Percentiles rank a stretch among this genome's conserved stretches.
phyloP scores from a whole-genome alignment of 1,284 basidiomycete genomes.

The Trichosporon sp. region DNA sequence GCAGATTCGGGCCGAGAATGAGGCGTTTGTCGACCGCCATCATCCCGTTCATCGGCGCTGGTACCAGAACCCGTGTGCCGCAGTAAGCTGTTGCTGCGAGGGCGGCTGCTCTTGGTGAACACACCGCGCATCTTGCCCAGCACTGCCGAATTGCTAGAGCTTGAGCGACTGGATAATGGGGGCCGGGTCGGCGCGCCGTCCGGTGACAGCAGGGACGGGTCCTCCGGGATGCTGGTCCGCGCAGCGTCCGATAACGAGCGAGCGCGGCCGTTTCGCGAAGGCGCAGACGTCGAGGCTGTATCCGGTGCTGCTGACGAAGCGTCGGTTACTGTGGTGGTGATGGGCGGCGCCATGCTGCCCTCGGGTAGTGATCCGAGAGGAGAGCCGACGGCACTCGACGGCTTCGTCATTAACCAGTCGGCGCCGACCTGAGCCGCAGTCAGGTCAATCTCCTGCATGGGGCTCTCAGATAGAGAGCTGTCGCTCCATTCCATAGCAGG shows the following conservation, averaged over 20 bases:
- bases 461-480: slow-evolving; percentile 12
- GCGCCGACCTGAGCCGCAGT: not conserved
- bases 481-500: slow-evolving; percentile 12
- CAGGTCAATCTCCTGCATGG: slow-evolving; percentile 28
- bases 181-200: slow-evolving; percentile 4
- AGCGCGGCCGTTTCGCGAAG: slow-evolving; percentile 12
- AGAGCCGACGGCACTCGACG: not conserved
- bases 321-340: not conserved
- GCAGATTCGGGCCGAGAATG: slow-evolving; percentile 20
- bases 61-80: slow-evolving; percentile 20
- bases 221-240: slow-evolving; percentile 2
- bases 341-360: slow-evolving; percentile 4
- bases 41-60: slow-evolving; percentile 28
- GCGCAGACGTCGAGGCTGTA: not conserved
- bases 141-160: slow-evolving; percentile 38
- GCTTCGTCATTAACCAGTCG: slow-evolving; percentile 18
- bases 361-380: slow-evolving; percentile 5
- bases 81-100: slow-evolving; percentile 32
- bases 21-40: slow-evolving; percentile 1
- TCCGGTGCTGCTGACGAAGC: not conserved
- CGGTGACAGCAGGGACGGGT: slow-evolving; percentile 6
- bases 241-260: slow-evolving; percentile 17
- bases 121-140: slow-evolving; percentile 37
- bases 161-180: slow-evolving; percentile 20
- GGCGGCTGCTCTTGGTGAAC: slow-evolving; percentile 28